Evolutionary conservation across 2,329 filamentous ascomycete species (phyloP), one percentile per base, ranked within the genome.

Genomic region (Ceratocystis variospora): DNA sequence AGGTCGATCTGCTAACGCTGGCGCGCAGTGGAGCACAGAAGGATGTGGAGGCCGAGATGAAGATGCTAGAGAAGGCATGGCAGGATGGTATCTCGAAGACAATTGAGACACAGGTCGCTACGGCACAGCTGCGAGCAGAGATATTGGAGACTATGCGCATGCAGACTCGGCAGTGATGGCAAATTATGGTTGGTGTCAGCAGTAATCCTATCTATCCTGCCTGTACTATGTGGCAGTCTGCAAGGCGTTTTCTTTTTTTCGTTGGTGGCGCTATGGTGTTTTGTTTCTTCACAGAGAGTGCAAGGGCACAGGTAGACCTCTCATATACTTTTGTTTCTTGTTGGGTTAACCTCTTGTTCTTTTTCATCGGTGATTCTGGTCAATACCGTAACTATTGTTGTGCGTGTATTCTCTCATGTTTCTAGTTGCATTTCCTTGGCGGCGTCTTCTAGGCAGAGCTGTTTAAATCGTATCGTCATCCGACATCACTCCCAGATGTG

Each of bases 41-140:
- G 68, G 84, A 81, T 48, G 86, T 86, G 1, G 83, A 79, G 61
- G 88, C 82, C 4, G 93, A 96, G 79, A 78, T 96, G 72, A 78
- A 78, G 67, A 82, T 83, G 3, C 75, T 96, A 45, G 89, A 95
- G 72, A 85, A 89, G 68, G 83, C 82, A 2, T 97, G 93, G 93
- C 86, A 83, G 76, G 81, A 79, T 62, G 89, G 89, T 28, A 83
- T 97, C 1, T 88, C 88, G 2, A 82, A 85, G 68, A 86, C 94
- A 61, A 77, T 97, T 48, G 91, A 96, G 81, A 89, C 89, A 0
- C 90, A 96, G 79, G 81, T 93, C 65, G 94, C 91, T 0, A 87
- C 87, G 8, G 89, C 96, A 76, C 81, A 80, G 62, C 72, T 96
- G 71, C 80, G 84, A 72, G 77, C 78, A 70, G 81, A 89, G 75